Evolutionary conservation across 495 filamentous ascomycete species (phyloP), one percentile per base, ranked within the genome.

Genomic region (Astrothelium subdiscretum): DNA sequence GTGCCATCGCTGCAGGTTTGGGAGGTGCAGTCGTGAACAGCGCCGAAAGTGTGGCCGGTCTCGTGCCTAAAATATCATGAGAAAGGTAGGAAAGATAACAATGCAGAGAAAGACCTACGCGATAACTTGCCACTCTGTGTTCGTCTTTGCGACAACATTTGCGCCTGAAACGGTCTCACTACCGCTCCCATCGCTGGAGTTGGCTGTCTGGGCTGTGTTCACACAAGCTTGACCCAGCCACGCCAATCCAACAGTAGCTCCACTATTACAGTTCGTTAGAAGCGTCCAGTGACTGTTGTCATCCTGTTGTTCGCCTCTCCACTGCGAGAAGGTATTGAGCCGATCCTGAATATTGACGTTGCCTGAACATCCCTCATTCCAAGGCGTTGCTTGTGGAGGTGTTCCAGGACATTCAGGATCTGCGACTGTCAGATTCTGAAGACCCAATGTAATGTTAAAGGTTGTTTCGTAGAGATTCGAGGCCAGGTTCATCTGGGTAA

Each of bases 101-200:
- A 20, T 20, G 5, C 15, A n/a, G 12, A 27, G 38, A 10, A 61
- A 26, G 5, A 73, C 72, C 71, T 66, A 73, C 63, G 94, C 92
- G 75, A 97, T 91, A 59, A 98, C 89, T 71, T 96, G 90, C 95
- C 95, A 98, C 67, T 95, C 90, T 24, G 83, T 87, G 12, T 82
- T 77, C 1, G 62, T 65, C 38, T 62, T 35, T 1, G 89, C 87
- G 22, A 98, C 91, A 27, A 98, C 90, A 71, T 97, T 97, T 48
- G 94, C 87, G 24, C 89, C 88, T 22, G 85, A 86, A 52, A 95
- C 86, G 1, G 83, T 85, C 71, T 88, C 87, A 58, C 80, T 78
- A n/a, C 68, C 70, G 12, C 74, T 73, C 22, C 75, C 74, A 42
- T 70, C 73, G 11, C 73, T 70, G 1, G 86, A 76, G 42, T 65